A percentile compares a stretch with the other conserved stretches of the same genome.
Conservation (phyloP, 202 grass and related monocot species). For the Zoysia matrella region DNA sequence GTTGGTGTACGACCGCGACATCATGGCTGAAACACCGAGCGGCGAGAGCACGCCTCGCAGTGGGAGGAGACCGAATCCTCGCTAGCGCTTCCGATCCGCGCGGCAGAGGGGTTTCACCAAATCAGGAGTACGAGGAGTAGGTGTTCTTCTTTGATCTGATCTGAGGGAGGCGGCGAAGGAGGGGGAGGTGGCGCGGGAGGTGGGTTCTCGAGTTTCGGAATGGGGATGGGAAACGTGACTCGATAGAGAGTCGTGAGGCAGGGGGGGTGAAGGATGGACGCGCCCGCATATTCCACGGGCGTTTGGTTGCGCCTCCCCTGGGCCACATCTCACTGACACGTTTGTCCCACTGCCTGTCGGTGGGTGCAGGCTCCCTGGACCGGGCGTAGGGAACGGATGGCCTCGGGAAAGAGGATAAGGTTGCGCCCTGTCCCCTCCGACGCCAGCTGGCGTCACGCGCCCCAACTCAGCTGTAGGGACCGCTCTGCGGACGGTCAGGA, state of each 20-base stretch:
- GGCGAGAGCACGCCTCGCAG: conserved; percentile 31
- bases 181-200: background rate
- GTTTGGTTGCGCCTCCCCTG: conserved; percentile 34
- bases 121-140: conserved; percentile 22
- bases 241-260: conserved; percentile 19
- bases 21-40: conserved; percentile 66
- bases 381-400: background rate
- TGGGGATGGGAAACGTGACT: conserved; percentile 38
- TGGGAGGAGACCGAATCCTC: conserved; percentile 14
- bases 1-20: conserved; percentile 98
- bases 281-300: conserved; percentile 52
- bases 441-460: conserved; percentile 75
- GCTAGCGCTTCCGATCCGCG: conserved; percentile 20
- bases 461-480: conserved; percentile 32
- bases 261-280: conserved; percentile 24
- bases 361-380: background rate
- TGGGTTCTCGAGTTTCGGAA: conserved; percentile 32
- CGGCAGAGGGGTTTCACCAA: conserved; percentile 30
- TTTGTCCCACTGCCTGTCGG: background rate
- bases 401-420: conserved; percentile 70
- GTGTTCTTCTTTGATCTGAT: conserved; percentile 59
- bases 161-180: conserved; percentile 42
- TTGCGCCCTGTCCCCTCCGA: conserved; percentile 46
- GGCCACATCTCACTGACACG: background rate
- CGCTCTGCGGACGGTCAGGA: conserved; percentile 44